Evolutionary conservation across 1,139 yeast species (phyloP).

Genomic region (Lodderomyces beijingensis): DNA sequence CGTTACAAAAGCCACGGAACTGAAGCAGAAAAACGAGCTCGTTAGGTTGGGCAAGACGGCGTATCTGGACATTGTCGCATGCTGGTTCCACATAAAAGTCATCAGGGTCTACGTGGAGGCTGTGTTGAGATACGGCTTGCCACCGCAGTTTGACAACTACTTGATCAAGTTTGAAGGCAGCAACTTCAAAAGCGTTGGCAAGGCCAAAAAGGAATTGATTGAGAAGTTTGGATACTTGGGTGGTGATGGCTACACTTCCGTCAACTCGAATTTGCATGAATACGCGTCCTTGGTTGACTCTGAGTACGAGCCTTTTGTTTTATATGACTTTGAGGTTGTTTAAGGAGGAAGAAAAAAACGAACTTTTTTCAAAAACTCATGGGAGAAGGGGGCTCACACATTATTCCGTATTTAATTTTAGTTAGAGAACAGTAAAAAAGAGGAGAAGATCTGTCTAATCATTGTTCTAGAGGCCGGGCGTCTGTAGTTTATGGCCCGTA

Average conservation of each 20-base stretch:
- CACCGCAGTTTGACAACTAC: constrained; percentile 80
- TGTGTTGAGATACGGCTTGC: constrained; percentile 92
- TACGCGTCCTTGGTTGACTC: constrained; percentile 90
- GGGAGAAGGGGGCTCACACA: no score
- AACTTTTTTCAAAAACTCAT: no score
- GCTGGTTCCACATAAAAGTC: constrained; percentile 84
- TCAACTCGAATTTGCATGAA: constrained; percentile 66
- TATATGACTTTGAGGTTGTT: constrained; percentile 52
- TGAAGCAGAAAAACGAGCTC: constrained; percentile 70
- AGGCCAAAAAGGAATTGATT: constrained; percentile 65
- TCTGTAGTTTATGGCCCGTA: no score
- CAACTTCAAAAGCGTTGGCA: constrained; percentile 41
- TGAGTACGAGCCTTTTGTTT: constrained; percentile 93
- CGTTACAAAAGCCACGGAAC: constrained; percentile 69
- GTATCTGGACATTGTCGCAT: constrained; percentile 74
- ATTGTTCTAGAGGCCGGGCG: no score
- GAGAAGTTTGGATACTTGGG: constrained; percentile 83
- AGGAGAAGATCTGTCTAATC: no score
- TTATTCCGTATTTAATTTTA: no score
- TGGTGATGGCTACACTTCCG: constrained; percentile 72
- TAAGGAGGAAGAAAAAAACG: constrained; percentile 17
- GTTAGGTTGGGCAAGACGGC: constrained; percentile 83
- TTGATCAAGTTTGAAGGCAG: constrained; percentile 42
- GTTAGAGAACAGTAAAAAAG: no score
- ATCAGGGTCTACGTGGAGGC: constrained; percentile 54